These are phyloP conservation scores for Coccomyxa sp. DNA, from an alignment of 139 green algal species.

Conservation along the genomic window DNA sequence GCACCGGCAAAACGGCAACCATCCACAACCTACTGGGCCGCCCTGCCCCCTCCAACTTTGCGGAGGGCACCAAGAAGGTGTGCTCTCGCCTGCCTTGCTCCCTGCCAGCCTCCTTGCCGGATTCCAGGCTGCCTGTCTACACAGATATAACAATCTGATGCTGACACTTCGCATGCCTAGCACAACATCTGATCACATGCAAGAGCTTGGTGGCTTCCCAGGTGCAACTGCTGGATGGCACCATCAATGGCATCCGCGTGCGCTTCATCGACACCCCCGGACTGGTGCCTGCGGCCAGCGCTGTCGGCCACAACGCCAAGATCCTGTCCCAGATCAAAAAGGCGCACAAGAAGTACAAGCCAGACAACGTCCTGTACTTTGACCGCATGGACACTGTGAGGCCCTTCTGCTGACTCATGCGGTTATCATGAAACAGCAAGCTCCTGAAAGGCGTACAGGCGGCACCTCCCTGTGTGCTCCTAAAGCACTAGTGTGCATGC, in stretches of 20 bases:
- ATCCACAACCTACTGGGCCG: slow-evolving; percentile 62
- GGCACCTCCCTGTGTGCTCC: too few species aligned
- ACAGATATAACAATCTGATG: too few species aligned
- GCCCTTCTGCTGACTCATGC: background rate
- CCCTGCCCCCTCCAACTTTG: slow-evolving; percentile 3
- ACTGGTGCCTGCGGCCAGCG: slow-evolving; percentile 43
- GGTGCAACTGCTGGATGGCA: slow-evolving; percentile 42
- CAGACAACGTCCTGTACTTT: slow-evolving; percentile 75
- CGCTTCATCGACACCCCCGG: slow-evolving; percentile 82
- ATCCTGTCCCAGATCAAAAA: slow-evolving; percentile 38
- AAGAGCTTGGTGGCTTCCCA: too few species aligned
- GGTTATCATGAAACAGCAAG: too few species aligned
- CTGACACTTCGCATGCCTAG: too few species aligned
- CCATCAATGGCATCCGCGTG: slow-evolving; percentile 56
- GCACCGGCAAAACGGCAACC: slow-evolving; percentile 68
- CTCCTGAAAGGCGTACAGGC: too few species aligned
- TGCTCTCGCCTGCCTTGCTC: background rate
- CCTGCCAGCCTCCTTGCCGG: too few species aligned
- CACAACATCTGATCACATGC: too few species aligned
- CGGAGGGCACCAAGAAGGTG: background rate
- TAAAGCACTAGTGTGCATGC: too few species aligned
- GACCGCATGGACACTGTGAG: slow-evolving; percentile 61
- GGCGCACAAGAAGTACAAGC: slow-evolving; percentile 53
- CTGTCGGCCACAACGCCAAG: slow-evolving; percentile 43
- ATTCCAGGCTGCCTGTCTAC: too few species aligned